These are phyloP conservation scores for Gryganskiella cystojenkinii DNA, from an alignment of 192 early-diverging fungal genomes.

Conservation along the genomic window DNA sequence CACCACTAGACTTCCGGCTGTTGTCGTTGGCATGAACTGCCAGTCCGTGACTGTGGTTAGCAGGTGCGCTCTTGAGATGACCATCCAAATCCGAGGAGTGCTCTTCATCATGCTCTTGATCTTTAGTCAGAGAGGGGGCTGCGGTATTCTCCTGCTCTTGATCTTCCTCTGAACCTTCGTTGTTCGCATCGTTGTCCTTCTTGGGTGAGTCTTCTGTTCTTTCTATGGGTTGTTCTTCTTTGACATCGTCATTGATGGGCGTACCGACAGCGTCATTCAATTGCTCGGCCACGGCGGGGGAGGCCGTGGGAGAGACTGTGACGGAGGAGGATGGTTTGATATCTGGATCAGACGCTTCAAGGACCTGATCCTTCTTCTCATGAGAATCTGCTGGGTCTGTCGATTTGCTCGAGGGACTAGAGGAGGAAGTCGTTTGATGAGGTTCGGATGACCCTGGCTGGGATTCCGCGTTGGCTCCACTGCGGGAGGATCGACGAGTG, in stretches of 20 bases:
- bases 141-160: neutral
- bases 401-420: neutral
- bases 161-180: neutral
- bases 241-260: constrained; percentile 13
- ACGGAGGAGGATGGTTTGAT: neutral
- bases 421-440: constrained; percentile 1
- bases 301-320: neutral
- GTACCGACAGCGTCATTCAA: constrained; percentile 13
- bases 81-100: neutral
- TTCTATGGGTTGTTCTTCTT: constrained; percentile 7
- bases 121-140: no score
- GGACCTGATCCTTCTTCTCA: constrained; percentile 26
- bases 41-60: neutral
- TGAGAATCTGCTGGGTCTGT: neutral
- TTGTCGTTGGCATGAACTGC: neutral
- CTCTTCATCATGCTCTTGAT: neutral
- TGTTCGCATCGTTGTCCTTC: neutral
- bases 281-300: neutral
- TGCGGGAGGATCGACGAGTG: constrained; percentile 19
- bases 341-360: constrained; percentile 20
- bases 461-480: constrained; percentile 1
- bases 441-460: neutral
- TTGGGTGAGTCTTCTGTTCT: neutral
- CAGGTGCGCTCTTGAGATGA: constrained; percentile 21
- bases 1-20: neutral